phyloP scores from a whole-genome alignment of 2,329 filamentous ascomycete species.

The Arachnopeziza araneosa region DNA sequence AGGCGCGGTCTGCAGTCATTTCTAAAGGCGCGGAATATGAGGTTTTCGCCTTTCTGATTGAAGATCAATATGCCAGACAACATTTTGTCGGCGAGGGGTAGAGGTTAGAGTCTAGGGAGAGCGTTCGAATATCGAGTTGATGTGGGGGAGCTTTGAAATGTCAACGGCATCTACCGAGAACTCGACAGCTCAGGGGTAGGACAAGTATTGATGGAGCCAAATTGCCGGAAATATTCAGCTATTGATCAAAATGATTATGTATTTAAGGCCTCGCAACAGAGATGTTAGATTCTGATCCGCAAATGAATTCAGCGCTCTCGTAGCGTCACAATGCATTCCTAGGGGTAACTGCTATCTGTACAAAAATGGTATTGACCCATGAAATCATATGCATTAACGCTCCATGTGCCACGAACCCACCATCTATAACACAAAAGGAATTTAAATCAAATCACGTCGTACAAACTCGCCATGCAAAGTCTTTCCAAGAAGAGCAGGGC shows the following conservation, averaged over 20 bases:
- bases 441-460: conserved; percentile 86
- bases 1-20: conserved; percentile 97
- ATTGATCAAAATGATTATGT: too few relatives aligned
- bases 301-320: background rate
- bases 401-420: conserved; percentile 22
- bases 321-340: background rate
- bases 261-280: too few relatives aligned
- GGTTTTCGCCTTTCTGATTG: conserved; percentile 99
- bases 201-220: background rate
- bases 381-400: conserved; percentile 28
- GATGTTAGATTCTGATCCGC: background rate
- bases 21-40: conserved; percentile 98
- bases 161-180: background rate
- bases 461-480: conserved; percentile 93
- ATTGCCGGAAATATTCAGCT: too few relatives aligned
- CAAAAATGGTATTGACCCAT: conserved; percentile 30
- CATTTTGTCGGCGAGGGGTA: conserved; percentile 52
- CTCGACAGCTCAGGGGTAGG: background rate
- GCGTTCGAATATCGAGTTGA: background rate
- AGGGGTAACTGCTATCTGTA: conserved; percentile 30
- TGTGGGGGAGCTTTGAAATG: conserved; percentile 13
- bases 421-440: conserved; percentile 23
- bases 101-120: background rate
- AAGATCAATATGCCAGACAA: conserved; percentile 96
- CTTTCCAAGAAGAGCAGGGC: conserved; percentile 87